Evolutionary conservation across 441 rosid genomes (phyloP).

Genomic region (Populus trichocarpa): DNA sequence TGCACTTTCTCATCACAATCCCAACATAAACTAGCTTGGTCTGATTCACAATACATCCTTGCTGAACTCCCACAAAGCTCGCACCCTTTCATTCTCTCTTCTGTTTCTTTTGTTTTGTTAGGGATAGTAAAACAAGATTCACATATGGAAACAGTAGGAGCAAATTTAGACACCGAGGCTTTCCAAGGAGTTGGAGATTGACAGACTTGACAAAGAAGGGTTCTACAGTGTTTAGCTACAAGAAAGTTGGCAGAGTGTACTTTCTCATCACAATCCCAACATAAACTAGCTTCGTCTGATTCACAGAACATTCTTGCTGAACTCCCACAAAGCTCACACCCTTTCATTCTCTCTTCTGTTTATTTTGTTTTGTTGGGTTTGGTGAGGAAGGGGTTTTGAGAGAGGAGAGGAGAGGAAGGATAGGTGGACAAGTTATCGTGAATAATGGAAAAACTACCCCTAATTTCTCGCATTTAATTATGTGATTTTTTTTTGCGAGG

Average conservation of each 20-base stretch:
- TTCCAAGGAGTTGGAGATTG: constrained; percentile 71
- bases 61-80: constrained; percentile 66
- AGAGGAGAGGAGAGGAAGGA: not conserved
- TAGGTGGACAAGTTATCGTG: not conserved
- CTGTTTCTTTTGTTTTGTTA: not conserved
- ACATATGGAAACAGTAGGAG: constrained; percentile 60
- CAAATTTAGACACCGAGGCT: constrained; percentile 63
- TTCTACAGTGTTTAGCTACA: constrained; percentile 68
- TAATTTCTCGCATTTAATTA: constrained; percentile 18
- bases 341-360: constrained; percentile 31
- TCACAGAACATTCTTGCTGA: constrained; percentile 71
- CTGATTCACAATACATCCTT: constrained; percentile 74
- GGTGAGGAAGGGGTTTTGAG: not conserved
- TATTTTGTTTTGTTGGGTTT: not conserved
- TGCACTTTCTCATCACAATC: constrained; percentile 81
- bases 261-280: constrained; percentile 79
- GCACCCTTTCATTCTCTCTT: constrained; percentile 50
- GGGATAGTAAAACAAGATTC: constrained; percentile 36
- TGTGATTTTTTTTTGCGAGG: constrained; percentile 12
- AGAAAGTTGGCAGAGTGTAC: constrained; percentile 93
- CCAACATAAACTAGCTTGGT: constrained; percentile 83
- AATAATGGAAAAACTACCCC: constrained; percentile 13
- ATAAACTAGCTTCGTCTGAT: constrained; percentile 78
- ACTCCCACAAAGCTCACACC: constrained; percentile 66
- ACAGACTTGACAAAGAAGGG: constrained; percentile 68